These are phyloP conservation scores for Inga oerstediana DNA, from an alignment of 306 rosid genomes.

Conservation along the genomic window DNA sequence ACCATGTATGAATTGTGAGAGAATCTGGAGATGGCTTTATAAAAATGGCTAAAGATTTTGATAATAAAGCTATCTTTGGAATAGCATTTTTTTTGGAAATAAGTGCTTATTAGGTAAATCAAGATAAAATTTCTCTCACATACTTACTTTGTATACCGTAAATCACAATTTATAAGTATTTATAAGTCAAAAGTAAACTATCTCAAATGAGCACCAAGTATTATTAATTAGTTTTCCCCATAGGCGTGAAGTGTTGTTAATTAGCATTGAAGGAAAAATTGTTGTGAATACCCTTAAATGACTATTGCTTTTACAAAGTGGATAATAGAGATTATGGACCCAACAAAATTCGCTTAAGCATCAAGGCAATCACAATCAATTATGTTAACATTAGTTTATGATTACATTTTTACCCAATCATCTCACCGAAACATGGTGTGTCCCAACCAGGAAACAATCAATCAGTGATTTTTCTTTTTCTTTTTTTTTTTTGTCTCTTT, in stretches of 20 bases:
- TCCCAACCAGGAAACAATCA: conserved; percentile 29
- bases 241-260: neutral
- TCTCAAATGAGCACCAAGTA: too few relatives aligned
- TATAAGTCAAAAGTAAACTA: too few relatives aligned
- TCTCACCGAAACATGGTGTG: conserved; percentile 38
- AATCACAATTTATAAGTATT: too few relatives aligned
- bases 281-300: neutral
- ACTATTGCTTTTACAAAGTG: conserved; percentile 22
- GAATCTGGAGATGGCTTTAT: neutral
- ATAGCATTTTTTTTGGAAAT: too few relatives aligned
- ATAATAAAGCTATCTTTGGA: too few relatives aligned
- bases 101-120: too few relatives aligned
- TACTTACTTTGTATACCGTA: too few relatives aligned
- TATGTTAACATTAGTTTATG: conserved; percentile 17
- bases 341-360: conserved; percentile 29
- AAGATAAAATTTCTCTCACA: too few relatives aligned
- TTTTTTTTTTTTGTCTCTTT: neutral
- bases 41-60: neutral
- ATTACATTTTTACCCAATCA: conserved; percentile 4
- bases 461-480: neutral
- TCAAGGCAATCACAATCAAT: conserved; percentile 29
- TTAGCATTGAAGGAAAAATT: conserved; percentile 1
- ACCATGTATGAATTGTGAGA: neutral
- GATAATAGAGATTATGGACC: conserved; percentile 32
- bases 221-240: neutral